Evolutionary conservation across 306 rosid genomes (phyloP).

Genomic region (Luffa aegyptiaca): DNA sequence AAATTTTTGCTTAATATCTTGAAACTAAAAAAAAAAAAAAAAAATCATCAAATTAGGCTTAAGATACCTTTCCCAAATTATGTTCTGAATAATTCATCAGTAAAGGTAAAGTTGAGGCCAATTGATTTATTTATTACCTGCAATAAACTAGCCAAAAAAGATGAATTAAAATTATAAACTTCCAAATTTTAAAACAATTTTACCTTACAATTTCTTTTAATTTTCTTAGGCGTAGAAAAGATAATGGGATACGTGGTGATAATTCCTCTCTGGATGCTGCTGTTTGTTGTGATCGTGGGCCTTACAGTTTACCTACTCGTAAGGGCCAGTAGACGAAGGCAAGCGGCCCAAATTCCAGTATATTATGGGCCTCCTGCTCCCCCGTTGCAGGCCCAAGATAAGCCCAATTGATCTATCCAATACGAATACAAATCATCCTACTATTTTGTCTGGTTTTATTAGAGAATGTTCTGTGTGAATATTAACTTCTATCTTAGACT

Average conservation of each 20-base stretch:
- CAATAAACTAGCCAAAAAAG: too few relatives aligned
- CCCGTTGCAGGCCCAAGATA: constrained; percentile 28
- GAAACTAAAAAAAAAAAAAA: too few relatives aligned
- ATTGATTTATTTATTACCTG: too few relatives aligned
- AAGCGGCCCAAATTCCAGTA: constrained; percentile 13
- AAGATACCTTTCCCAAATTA: too few relatives aligned
- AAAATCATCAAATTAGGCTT: too few relatives aligned
- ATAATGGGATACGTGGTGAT: neutral
- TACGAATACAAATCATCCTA: neutral
- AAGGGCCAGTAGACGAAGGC: constrained; percentile 23
- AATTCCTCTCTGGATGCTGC: neutral
- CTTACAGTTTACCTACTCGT: constrained; percentile 33
- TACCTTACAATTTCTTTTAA: neutral
- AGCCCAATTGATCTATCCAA: constrained; percentile 9
- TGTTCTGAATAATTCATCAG: neutral
- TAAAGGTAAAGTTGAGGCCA: neutral
- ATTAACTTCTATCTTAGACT: neutral
- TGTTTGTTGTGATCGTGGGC: constrained; percentile 2
- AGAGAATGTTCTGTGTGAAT: neutral
- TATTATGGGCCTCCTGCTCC: constrained; percentile 38
- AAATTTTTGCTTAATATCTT: too few relatives aligned
- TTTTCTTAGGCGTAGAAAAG: neutral
- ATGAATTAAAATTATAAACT: neutral
- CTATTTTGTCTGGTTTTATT: neutral
- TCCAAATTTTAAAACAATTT: neutral